These are phyloP conservation scores for Artemisia tridentata DNA, from an alignment of 129 eudicot species.

Conservation along the genomic window DNA sequence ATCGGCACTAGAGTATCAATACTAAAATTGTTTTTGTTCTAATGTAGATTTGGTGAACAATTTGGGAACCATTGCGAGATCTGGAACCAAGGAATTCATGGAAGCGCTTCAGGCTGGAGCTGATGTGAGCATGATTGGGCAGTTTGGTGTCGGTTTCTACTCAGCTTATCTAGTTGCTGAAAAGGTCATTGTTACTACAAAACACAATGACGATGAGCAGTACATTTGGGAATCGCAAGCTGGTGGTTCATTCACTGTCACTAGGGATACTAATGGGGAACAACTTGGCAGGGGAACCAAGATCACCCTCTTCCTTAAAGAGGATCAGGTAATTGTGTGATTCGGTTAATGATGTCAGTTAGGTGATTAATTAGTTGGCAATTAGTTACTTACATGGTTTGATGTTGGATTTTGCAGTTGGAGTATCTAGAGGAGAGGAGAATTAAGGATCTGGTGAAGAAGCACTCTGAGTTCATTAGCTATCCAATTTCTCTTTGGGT, in stretches of 20 bases:
- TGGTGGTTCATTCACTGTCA: slow-evolving; percentile 89
- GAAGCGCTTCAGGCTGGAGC: slow-evolving; percentile 90
- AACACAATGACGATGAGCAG: slow-evolving; percentile 92
- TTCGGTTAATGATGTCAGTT: neutral
- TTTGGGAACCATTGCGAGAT: slow-evolving; percentile 89
- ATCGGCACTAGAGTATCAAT: too few relatives aligned
- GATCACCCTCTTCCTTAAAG: slow-evolving; percentile 86
- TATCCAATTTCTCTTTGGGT: slow-evolving; percentile 87
- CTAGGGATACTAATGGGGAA: slow-evolving; percentile 70
- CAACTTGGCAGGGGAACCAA: slow-evolving; percentile 85
- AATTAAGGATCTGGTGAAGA: slow-evolving; percentile 86
- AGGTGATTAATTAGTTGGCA: neutral
- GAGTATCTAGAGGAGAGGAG: slow-evolving; percentile 88
- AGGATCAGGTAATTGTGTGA: slow-evolving; percentile 58
- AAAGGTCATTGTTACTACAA: slow-evolving; percentile 85
- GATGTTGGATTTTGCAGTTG: slow-evolving; percentile 37
- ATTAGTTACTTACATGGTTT: neutral
- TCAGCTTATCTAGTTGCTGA: slow-evolving; percentile 88
- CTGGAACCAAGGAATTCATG: slow-evolving; percentile 94
- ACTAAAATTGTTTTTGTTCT: too few relatives aligned
- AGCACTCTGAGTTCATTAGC: slow-evolving; percentile 87
- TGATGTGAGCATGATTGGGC: slow-evolving; percentile 97
- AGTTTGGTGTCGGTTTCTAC: slow-evolving; percentile 89
- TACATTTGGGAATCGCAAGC: slow-evolving; percentile 96
- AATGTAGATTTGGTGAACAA: slow-evolving; percentile 86